A percentile compares a stretch with the other conserved stretches of the same genome.
Evolutionary conservation across 1,284 basidiomycete species (phyloP).

Genomic region (Earliella scabrosa): DNA sequence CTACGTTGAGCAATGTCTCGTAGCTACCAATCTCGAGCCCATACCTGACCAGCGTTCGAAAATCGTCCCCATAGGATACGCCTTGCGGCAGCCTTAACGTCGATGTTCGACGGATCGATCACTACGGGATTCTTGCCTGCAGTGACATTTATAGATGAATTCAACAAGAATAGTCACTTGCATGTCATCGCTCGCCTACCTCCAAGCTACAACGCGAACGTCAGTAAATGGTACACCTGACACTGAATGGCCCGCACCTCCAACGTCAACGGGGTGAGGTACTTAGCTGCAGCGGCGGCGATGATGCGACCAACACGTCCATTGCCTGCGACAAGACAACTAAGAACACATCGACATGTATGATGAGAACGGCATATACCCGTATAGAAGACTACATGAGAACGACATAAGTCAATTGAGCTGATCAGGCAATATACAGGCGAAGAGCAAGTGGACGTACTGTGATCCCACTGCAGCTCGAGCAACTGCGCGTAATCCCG

Average conservation of each 20-base stretch:
- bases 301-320: constrained; percentile 79
- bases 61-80: constrained; percentile 87
- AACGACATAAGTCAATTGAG: too few species aligned
- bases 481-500: constrained; percentile 43
- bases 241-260: constrained; percentile 46
- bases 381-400: too few species aligned
- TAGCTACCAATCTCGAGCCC: constrained; percentile 1
- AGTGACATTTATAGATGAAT: too few species aligned
- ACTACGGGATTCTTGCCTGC: too few species aligned
- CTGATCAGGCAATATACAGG: too few species aligned
- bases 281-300: constrained; percentile 81
- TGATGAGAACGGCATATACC: too few species aligned
- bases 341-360: neutral
- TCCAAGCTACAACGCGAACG: too few species aligned
- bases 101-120: constrained; percentile 24
- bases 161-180: too few species aligned
- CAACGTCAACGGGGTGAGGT: constrained; percentile 80
- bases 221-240: too few species aligned
- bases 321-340: constrained; percentile 44
- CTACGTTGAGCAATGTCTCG: neutral
- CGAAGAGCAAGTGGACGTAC: too few species aligned
- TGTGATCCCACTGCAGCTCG: constrained; percentile 78
- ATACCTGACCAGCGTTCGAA: constrained; percentile 74
- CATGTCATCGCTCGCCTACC: too few species aligned
- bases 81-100: constrained; percentile 61